Evolutionary conservation across 305 asterid genomes (phyloP).

Genomic region (Stenogyne calaminthoides): DNA sequence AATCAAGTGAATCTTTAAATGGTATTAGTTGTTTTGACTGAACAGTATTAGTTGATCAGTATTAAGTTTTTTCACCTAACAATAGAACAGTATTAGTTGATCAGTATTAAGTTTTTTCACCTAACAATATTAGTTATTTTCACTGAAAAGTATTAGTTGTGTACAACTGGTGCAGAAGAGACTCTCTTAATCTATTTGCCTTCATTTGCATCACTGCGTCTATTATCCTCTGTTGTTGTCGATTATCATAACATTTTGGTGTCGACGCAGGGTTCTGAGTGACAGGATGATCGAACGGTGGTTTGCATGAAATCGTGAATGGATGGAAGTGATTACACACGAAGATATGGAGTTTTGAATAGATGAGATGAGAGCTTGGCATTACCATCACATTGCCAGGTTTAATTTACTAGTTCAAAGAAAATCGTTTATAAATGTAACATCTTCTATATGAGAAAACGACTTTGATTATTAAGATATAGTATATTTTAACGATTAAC

Average conservation of each 20-base stretch:
- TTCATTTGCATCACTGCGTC: not conserved
- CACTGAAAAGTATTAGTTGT: too few relatives aligned
- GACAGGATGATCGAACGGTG: not conserved
- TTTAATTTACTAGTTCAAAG: not conserved
- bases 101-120: too few relatives aligned
- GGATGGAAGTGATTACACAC: not conserved
- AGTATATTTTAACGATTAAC: too few relatives aligned
- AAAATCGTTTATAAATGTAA: not conserved
- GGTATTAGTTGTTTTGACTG: too few relatives aligned
- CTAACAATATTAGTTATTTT: too few relatives aligned
- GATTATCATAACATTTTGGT: not conserved
- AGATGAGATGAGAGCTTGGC: not conserved
- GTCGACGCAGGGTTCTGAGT: slow-evolving; percentile 35
- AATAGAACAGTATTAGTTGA: too few relatives aligned
- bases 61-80: too few relatives aligned
- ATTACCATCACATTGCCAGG: not conserved
- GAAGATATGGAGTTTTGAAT: not conserved
- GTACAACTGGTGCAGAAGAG: too few relatives aligned
- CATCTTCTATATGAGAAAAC: too few relatives aligned
- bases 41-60: too few relatives aligned
- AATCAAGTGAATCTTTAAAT: too few relatives aligned
- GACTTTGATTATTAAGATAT: too few relatives aligned
- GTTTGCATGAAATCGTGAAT: not conserved
- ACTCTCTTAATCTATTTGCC: not conserved
- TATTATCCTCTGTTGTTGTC: not conserved